Conservation (phyloP, 1,284 basidiomycete genomes). For the Tremellales sp. region DNA sequence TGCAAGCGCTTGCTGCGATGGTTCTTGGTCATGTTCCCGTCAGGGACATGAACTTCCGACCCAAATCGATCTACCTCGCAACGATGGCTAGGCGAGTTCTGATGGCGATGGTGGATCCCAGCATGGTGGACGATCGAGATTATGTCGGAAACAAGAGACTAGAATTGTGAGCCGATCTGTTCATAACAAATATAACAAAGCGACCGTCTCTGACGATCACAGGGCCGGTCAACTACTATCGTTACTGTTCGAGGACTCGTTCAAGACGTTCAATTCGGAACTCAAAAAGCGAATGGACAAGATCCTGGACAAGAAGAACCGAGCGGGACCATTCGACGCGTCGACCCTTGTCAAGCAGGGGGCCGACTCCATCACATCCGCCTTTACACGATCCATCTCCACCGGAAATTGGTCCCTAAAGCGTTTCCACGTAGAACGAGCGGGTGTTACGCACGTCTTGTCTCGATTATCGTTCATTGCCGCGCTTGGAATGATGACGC, state of each 20-base stretch:
- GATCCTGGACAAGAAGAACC: slow-evolving; percentile 92
- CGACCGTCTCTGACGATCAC: slow-evolving; percentile 9
- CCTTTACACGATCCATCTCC: slow-evolving; percentile 96
- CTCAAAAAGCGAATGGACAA: slow-evolving; percentile 97
- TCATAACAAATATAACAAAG: neutral
- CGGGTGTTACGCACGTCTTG: slow-evolving; percentile 97
- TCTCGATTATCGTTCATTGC: slow-evolving; percentile 94
- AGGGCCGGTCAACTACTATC: slow-evolving; percentile 96
- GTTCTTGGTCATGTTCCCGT: slow-evolving; percentile 97
- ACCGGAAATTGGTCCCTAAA: slow-evolving; percentile 99
- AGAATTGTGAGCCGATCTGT: slow-evolving; percentile 68
- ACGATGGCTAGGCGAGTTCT: slow-evolving; percentile 96
- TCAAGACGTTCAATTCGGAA: slow-evolving; percentile 98
- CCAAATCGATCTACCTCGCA: slow-evolving; percentile 96
- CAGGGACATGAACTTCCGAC: slow-evolving; percentile 80
- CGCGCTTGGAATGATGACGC: slow-evolving; percentile 99
- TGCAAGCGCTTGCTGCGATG: slow-evolving; percentile 94
- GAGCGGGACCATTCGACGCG: slow-evolving; percentile 93
- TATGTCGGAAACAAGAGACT: slow-evolving; percentile 99
- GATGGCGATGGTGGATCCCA: slow-evolving; percentile 94
- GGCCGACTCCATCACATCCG: slow-evolving; percentile 85
- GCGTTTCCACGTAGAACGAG: slow-evolving; percentile 99
- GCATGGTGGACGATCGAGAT: slow-evolving; percentile 96
- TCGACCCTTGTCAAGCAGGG: slow-evolving; percentile 56
- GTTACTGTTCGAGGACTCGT: slow-evolving; percentile 93